Evolutionary conservation across 2,329 filamentous ascomycete genomes (phyloP).

Genomic region (Ramichloridium luteum): DNA sequence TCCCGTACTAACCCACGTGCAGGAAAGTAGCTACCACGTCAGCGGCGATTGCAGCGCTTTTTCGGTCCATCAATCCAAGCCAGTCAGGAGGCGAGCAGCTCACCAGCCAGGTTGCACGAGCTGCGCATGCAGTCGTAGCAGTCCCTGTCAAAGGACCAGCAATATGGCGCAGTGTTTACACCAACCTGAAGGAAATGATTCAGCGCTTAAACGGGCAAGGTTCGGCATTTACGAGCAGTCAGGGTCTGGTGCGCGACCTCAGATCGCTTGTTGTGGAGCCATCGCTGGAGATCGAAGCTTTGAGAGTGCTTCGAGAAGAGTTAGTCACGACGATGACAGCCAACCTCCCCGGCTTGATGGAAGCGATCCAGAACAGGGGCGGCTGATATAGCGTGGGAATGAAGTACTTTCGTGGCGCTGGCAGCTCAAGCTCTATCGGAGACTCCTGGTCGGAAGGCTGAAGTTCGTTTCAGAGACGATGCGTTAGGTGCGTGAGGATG

Average conservation of each 20-base stretch:
- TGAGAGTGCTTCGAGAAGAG: conserved; percentile 20
- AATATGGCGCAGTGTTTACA: conserved; percentile 15
- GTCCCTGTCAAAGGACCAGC: conserved; percentile 6
- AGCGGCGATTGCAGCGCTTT: conserved; percentile 20
- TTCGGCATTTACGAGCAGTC: conserved; percentile 4
- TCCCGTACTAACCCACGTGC: conserved; percentile 5
- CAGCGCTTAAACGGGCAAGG: conserved; percentile 4
- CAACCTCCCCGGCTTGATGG: too few relatives aligned
- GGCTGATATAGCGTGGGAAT: too few relatives aligned
- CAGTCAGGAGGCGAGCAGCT: conserved; percentile 10
- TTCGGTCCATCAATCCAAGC: conserved; percentile 21
- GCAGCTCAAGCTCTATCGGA: too few relatives aligned
- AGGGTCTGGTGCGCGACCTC: conserved; percentile 9
- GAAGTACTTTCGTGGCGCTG: too few relatives aligned
- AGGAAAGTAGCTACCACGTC: conserved; percentile 18
- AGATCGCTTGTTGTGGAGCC: conserved; percentile 17
- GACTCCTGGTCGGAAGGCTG: too few relatives aligned
- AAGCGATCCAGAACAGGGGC: too few relatives aligned
- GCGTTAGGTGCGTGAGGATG: too few relatives aligned
- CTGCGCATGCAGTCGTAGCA: conserved; percentile 11
- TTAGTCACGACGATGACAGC: conserved; percentile 7
- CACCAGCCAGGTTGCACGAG: conserved; percentile 9
- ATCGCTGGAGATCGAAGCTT: conserved; percentile 17
- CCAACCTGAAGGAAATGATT: conserved; percentile 13
- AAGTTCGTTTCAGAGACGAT: too few relatives aligned